Evolutionary conservation across 306 rosid genomes (phyloP).

Genomic region (Quercus cerris): DNA sequence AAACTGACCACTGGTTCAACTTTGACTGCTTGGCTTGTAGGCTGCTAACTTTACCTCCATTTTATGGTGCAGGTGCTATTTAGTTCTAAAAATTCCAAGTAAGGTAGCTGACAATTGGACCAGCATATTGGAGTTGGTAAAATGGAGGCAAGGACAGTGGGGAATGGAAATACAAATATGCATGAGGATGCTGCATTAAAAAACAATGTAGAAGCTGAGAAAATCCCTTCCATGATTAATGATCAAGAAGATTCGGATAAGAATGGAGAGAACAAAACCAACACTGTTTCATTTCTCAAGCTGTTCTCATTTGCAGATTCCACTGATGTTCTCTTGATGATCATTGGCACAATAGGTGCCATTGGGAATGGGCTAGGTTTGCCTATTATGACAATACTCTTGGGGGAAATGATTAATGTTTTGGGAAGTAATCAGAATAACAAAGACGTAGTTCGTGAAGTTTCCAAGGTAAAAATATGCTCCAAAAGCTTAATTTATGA

Average conservation of each 20-base stretch:
- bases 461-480: slow-evolving; percentile 37
- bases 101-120: not conserved
- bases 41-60: no score
- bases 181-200: not conserved
- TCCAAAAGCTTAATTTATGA: not conserved
- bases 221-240: not conserved
- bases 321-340: slow-evolving; percentile 22
- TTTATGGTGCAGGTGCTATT: not conserved
- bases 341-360: slow-evolving; percentile 35
- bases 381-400: slow-evolving; percentile 36
- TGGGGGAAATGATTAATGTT: slow-evolving; percentile 30
- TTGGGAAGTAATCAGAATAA: slow-evolving; percentile 24
- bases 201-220: not conserved
- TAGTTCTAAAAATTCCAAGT: not conserved
- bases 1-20: no score
- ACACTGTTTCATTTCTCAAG: slow-evolving; percentile 2
- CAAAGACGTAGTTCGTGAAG: not conserved
- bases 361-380: slow-evolving; percentile 36
- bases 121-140: not conserved
- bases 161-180: not conserved
- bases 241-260: not conserved
- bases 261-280: not conserved
- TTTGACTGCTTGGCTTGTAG: no score
- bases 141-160: not conserved
- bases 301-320: slow-evolving; percentile 5